These are phyloP conservation scores for Hypoxylon lienhwacheense DNA, from an alignment of 495 filamentous ascomycete genomes.

Conservation along the genomic window DNA sequence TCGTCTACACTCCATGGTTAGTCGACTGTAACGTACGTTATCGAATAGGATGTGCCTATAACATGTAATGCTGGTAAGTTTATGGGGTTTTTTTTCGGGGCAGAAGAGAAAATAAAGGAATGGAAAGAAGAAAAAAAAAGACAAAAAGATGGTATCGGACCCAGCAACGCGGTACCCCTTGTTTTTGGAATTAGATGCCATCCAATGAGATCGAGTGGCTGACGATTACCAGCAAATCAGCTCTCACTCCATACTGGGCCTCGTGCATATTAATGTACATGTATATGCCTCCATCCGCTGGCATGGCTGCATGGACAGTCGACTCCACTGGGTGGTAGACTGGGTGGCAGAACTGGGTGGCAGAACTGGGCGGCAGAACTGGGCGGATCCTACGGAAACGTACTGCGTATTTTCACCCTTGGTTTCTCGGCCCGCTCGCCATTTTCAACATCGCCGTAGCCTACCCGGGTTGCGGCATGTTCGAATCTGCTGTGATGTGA, in stretches of 20 bases:
- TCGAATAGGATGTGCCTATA: too few relatives aligned
- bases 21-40: constrained; percentile 10
- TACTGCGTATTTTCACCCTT: constrained; percentile 4
- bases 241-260: constrained; percentile 9
- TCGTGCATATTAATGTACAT: too few relatives aligned
- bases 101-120: too few relatives aligned
- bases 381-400: constrained; percentile 15
- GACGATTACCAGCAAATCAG: constrained; percentile 14
- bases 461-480: constrained; percentile 10
- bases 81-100: constrained; percentile 22
- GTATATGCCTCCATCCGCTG: constrained; percentile 26
- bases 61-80: too few relatives aligned
- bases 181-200: not conserved
- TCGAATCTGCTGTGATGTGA: not conserved
- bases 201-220: constrained; percentile 18
- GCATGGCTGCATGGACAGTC: too few relatives aligned
- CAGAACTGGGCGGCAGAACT: too few relatives aligned
- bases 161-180: constrained; percentile 43
- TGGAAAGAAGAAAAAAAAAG: too few relatives aligned
- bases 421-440: not conserved
- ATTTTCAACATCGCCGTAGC: constrained; percentile 6
- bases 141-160: constrained; percentile 32
- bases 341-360: too few relatives aligned
- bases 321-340: constrained; percentile 12
- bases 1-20: constrained; percentile 4